A percentile compares a stretch with the other conserved stretches of the same genome.
Conservation (phyloP, 441 rosid genomes). For the Raphanus hybrid region DNA sequence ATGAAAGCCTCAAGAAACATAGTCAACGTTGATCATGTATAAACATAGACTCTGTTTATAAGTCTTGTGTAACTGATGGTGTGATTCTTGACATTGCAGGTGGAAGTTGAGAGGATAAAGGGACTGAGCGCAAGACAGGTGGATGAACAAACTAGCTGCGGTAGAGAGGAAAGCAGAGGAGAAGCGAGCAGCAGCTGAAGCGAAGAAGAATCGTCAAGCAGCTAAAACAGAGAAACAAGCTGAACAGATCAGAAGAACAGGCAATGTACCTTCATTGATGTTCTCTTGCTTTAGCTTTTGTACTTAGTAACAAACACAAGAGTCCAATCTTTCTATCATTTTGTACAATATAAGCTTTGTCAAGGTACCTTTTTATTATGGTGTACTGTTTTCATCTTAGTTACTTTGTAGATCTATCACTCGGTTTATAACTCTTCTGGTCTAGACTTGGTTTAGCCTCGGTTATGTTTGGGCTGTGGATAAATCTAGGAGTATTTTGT, state of each 20-base stretch:
- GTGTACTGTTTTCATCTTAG: slow-evolving; percentile 1
- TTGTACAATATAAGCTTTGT: slow-evolving; percentile 31
- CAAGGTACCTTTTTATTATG: slow-evolving; percentile 6
- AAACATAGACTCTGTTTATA: neutral
- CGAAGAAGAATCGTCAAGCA: no score
- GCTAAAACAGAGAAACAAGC: slow-evolving; percentile 44
- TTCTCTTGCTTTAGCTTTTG: slow-evolving; percentile 59
- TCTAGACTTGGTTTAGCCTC: neutral
- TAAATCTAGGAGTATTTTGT: neutral
- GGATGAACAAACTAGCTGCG: slow-evolving; percentile 66
- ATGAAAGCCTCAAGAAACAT: neutral
- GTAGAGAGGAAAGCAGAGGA: slow-evolving; percentile 10
- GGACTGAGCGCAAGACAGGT: slow-evolving; percentile 63
- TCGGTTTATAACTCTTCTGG: neutral
- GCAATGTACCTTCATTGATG: slow-evolving; percentile 61
- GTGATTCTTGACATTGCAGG: slow-evolving; percentile 42
- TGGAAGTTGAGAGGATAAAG: slow-evolving; percentile 74
- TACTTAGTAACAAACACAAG: slow-evolving; percentile 32
- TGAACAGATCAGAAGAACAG: slow-evolving; percentile 63
- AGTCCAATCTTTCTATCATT: slow-evolving; percentile 8
- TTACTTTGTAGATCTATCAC: neutral
- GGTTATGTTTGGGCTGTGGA: neutral
- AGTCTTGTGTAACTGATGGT: neutral
- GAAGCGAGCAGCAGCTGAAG: no score
- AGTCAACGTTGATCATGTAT: neutral